Conservation (phyloP, 495 filamentous ascomycete genomes). For the Lepraria neglecta region DNA sequence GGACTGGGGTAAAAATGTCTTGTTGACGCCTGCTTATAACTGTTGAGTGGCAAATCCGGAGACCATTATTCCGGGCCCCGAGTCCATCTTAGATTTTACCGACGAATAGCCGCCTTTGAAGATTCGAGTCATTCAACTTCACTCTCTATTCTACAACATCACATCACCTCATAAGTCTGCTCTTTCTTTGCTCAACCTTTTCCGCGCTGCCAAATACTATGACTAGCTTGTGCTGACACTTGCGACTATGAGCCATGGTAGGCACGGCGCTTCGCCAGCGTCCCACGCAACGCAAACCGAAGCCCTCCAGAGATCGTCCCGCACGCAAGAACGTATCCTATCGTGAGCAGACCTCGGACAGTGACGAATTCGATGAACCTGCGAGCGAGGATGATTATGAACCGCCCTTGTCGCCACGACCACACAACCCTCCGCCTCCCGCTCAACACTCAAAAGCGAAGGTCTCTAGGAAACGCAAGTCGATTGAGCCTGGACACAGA, state of each 20-base stretch:
- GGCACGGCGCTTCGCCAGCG: constrained; percentile 31
- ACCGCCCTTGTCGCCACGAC: neutral
- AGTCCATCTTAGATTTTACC: too few species aligned
- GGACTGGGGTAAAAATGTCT: too few species aligned
- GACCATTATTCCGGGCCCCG: too few species aligned
- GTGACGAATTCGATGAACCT: constrained; percentile 17
- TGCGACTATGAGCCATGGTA: neutral
- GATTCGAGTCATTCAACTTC: too few species aligned
- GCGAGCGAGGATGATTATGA: constrained; percentile 3
- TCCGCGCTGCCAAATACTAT: neutral
- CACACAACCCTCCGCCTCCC: neutral
- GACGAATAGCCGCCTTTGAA: too few species aligned
- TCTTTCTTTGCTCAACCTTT: too few species aligned
- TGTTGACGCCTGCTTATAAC: too few species aligned
- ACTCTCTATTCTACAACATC: too few species aligned
- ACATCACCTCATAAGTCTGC: too few species aligned
- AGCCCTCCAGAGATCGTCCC: constrained; percentile 27
- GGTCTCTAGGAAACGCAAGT: constrained; percentile 8
- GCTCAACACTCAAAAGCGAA: constrained; percentile 10
- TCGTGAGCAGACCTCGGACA: constrained; percentile 43
- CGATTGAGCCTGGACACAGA: constrained; percentile 1
- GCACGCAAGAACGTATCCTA: constrained; percentile 36
- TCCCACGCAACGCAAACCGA: constrained; percentile 25
- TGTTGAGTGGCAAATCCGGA: too few species aligned
- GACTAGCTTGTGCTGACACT: neutral